Conservation (phyloP, 352 stramenopile species). For the Phytophthora cactorum region DNA sequence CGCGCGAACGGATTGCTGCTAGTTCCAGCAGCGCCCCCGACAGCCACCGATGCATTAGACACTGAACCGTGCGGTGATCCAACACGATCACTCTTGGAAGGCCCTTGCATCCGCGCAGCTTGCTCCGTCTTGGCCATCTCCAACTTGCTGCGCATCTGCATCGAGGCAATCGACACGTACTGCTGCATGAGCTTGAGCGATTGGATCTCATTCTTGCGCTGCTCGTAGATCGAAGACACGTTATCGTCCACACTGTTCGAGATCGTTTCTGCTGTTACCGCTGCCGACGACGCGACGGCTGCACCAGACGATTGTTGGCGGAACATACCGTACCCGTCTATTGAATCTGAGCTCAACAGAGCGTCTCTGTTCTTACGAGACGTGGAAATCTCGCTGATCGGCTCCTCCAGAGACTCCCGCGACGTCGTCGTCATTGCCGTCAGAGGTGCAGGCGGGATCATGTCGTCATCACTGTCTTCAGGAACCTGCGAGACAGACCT, state of each 20-base stretch:
- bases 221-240: constrained; percentile 55
- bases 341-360: constrained; percentile 71
- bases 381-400: constrained; percentile 22
- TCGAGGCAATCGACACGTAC: constrained; percentile 88
- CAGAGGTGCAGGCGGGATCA: constrained; percentile 19
- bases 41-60: constrained; percentile 33
- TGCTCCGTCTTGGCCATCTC: constrained; percentile 86
- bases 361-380: constrained; percentile 45
- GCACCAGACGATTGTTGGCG: constrained; percentile 41
- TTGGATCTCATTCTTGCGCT: constrained; percentile 79
- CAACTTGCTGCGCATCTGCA: constrained; percentile 91
- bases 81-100: constrained; percentile 41
- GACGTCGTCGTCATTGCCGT: constrained; percentile 29
- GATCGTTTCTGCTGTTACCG: constrained; percentile 29
- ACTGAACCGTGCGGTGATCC: constrained; percentile 33
- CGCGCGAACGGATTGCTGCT: constrained; percentile 53
- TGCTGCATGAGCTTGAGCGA: constrained; percentile 88
- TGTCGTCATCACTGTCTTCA: constrained; percentile 43
- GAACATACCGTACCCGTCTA: constrained; percentile 60
- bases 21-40: constrained; percentile 24
- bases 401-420: constrained; percentile 39
- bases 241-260: constrained; percentile 31
- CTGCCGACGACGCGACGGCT: constrained; percentile 33
- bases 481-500: constrained; percentile 36
- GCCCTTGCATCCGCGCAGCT: constrained; percentile 66